phyloP scores from a whole-genome alignment of 148 eudicot species.

The Amaranthus hypochondriacus region DNA sequence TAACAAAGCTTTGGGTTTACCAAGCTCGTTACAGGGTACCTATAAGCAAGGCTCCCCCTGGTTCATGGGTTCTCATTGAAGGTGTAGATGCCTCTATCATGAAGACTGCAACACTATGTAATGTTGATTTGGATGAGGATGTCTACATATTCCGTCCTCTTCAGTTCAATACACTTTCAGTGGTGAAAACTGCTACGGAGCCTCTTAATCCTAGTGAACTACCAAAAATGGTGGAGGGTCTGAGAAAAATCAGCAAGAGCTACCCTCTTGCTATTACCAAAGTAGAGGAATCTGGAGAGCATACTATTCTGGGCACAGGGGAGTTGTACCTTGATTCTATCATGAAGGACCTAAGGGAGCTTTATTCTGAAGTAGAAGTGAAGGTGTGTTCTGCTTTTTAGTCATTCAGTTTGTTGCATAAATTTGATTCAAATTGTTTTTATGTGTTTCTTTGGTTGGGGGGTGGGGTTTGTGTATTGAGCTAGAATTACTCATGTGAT shows the following conservation, averaged over 20 bases:
- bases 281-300: conserved; percentile 99
- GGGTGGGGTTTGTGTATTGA: neutral
- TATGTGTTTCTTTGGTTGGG: neutral
- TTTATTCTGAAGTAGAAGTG: conserved; percentile 97
- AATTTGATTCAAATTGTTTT: neutral
- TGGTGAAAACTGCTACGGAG: conserved; percentile 98
- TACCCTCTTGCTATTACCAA: conserved; percentile 96
- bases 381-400: conserved; percentile 44
- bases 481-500: neutral
- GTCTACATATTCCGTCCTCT: conserved; percentile 89
- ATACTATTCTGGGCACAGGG: conserved; percentile 94
- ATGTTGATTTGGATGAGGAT: conserved; percentile 68
- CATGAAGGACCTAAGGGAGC: conserved; percentile 99
- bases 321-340: conserved; percentile 95
- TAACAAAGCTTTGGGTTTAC: conserved; percentile 96
- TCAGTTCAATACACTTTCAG: conserved; percentile 96
- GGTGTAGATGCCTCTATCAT: conserved; percentile 99
- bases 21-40: conserved; percentile 98
- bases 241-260: conserved; percentile 96
- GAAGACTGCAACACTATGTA: conserved; percentile 97
- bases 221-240: conserved; percentile 99
- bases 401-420: neutral
- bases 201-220: conserved; percentile 98
- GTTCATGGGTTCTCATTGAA: conserved; percentile 99
- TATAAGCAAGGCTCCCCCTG: conserved; percentile 92